Conservation (phyloP, 202 grass and related monocot genomes). For the Digitaria exilis region DNA sequence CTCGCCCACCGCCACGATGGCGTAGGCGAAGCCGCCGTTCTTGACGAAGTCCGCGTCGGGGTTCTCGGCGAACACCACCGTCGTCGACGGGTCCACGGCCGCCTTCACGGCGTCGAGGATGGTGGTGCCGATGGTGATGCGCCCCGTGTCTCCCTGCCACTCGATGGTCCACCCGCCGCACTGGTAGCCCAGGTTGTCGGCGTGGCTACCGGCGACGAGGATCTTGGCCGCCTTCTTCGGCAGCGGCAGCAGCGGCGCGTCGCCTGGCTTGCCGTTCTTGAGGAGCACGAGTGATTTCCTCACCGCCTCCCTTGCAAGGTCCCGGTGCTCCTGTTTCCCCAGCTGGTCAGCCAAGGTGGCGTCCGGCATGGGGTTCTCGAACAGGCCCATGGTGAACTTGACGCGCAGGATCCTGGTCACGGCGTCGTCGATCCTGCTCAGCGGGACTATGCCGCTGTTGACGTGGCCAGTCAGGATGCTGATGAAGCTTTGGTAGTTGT, state of each 20-base stretch:
- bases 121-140: slow-evolving; percentile 73
- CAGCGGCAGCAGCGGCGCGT: slow-evolving; percentile 63
- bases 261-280: slow-evolving; percentile 67
- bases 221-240: slow-evolving; percentile 79
- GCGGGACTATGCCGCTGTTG: slow-evolving; percentile 59
- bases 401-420: slow-evolving; percentile 85
- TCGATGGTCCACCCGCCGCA: slow-evolving; percentile 95
- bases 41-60: slow-evolving; percentile 72
- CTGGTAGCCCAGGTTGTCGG: slow-evolving; percentile 92
- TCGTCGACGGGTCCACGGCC: slow-evolving; percentile 66
- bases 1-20: slow-evolving; percentile 85
- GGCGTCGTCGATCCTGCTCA: slow-evolving; percentile 87
- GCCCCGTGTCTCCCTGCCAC: slow-evolving; percentile 70
- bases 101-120: slow-evolving; percentile 81
- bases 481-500: slow-evolving; percentile 80
- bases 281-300: slow-evolving; percentile 86
- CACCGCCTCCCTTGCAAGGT: slow-evolving; percentile 83
- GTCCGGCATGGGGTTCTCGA: slow-evolving; percentile 79
- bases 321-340: slow-evolving; percentile 87
- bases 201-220: slow-evolving; percentile 80
- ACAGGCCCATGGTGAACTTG: slow-evolving; percentile 92
- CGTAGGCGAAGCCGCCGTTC: slow-evolving; percentile 77
- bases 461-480: slow-evolving; percentile 70
- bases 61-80: slow-evolving; percentile 79
- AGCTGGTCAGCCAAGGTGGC: slow-evolving; percentile 59